Percentiles rank a stretch among this genome's conserved stretches.
Evolutionary conservation across 768 basidiomycete species (phyloP).

Genomic region (Naganishia friedmannii): DNA sequence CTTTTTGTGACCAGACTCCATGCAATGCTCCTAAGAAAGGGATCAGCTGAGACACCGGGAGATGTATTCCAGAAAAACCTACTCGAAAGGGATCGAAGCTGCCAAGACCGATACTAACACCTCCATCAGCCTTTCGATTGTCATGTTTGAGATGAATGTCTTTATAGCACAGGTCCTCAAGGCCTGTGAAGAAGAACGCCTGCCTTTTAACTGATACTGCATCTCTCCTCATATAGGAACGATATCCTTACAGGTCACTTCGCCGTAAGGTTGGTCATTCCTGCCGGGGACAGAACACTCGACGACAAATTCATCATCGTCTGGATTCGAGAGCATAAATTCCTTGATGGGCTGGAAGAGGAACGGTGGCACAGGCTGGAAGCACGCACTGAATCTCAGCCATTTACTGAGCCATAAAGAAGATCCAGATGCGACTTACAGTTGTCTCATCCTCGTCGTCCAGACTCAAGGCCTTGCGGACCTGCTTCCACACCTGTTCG

Average conservation of each 20-base stretch:
- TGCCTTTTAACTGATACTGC: not conserved
- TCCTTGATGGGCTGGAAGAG: constrained; percentile 13
- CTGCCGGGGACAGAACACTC: constrained; percentile 21
- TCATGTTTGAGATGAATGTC: constrained; percentile 18
- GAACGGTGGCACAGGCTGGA: constrained; percentile 22
- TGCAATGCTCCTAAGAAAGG: constrained; percentile 3
- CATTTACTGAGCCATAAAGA: not conserved
- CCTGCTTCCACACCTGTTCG: constrained; percentile 20
- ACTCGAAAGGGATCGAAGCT: constrained; percentile 8
- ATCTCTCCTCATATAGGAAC: not conserved
- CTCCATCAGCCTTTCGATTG: constrained; percentile 13
- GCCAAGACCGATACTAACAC: constrained; percentile 21
- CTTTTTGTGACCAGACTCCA: not conserved
- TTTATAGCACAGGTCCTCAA: constrained; percentile 21
- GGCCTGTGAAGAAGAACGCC: constrained; percentile 12
- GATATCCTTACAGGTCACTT: constrained; percentile 20
- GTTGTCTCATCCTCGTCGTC: constrained; percentile 25
- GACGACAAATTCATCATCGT: constrained; percentile 23
- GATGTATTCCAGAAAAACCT: not conserved
- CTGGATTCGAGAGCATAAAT: constrained; percentile 1
- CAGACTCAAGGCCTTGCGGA: not conserved
- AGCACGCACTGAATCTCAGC: not conserved
- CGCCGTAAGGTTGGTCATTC: constrained; percentile 15
- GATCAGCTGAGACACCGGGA: not conserved
- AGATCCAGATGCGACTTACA: not conserved